These are phyloP conservation scores for Tillandsia fasciculata DNA, from an alignment of 176 grass and related monocot species.

Conservation along the genomic window DNA sequence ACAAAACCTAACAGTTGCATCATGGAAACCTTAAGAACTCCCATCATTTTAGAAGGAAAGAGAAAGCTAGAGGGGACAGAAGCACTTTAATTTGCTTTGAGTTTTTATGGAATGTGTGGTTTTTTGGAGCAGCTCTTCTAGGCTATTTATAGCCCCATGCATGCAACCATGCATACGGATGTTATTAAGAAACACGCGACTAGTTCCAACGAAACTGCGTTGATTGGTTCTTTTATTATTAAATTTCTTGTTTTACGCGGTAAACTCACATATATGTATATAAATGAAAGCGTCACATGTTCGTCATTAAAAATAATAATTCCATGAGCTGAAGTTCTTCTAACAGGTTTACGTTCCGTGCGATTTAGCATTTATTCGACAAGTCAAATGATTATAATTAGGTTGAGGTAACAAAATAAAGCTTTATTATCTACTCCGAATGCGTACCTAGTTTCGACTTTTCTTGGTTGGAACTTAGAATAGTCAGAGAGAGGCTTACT, in stretches of 20 bases:
- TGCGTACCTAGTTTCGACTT: not conserved
- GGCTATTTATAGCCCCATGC: not conserved
- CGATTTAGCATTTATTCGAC: not conserved
- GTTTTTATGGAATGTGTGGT: not conserved
- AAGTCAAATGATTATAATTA: not conserved
- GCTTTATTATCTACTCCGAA: not conserved
- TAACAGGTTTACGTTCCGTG: not conserved
- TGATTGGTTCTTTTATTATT: too few species aligned
- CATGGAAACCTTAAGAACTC: conserved; percentile 7
- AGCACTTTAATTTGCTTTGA: not conserved
- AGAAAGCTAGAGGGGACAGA: conserved; percentile 8
- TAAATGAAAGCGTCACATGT: not conserved
- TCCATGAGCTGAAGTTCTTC: not conserved
- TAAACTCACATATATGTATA: too few species aligned
- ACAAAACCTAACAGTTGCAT: conserved; percentile 8
- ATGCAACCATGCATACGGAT: too few species aligned
- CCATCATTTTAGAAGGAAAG: conserved; percentile 7
- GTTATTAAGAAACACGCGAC: too few species aligned
- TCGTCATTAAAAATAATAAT: not conserved
- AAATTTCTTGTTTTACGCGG: too few species aligned
- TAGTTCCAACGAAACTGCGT: too few species aligned
- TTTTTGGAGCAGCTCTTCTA: not conserved
- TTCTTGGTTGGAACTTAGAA: too few species aligned
- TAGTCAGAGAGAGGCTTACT: too few species aligned
- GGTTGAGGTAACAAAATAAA: not conserved